Percentiles rank a stretch among this genome's conserved stretches.
Evolutionary conservation across 331 rosid species (phyloP).

Genomic region (Erythrophleum ivorense): DNA sequence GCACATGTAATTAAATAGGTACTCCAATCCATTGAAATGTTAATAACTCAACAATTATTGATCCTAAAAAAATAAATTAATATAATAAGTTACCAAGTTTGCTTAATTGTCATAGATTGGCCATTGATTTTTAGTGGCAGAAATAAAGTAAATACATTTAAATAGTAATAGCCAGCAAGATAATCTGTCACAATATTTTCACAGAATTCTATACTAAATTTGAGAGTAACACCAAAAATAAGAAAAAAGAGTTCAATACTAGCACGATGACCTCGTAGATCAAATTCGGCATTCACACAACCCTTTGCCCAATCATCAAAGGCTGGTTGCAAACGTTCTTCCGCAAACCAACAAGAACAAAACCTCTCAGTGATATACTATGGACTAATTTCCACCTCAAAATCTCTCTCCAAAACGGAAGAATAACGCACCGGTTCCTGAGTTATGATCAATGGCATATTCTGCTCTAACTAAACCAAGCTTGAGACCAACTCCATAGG

Average conservation of each 20-base stretch:
- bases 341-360: conserved; percentile 32
- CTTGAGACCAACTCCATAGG: conserved; percentile 76
- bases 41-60: background rate
- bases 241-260: background rate
- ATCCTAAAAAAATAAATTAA: background rate
- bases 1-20: background rate
- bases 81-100: background rate
- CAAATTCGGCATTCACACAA: conserved; percentile 15
- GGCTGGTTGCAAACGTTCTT: conserved; percentile 33
- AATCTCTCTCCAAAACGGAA: conserved; percentile 99
- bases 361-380: conserved; percentile 34
- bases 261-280: conserved; percentile 24
- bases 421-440: conserved; percentile 72
- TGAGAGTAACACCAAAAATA: background rate
- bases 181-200: conserved; percentile 7
- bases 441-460: conserved; percentile 80
- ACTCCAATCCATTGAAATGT: background rate
- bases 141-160: conserved; percentile 18
- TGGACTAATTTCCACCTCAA: conserved; percentile 48
- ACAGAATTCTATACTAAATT: conserved; percentile 29
- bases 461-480: conserved; percentile 82
- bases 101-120: conserved; percentile 11
- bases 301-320: conserved; percentile 19
- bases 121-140: conserved; percentile 26
- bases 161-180: background rate